Evolutionary conservation across 306 rosid species (phyloP), one percentile per base, ranked within the genome.

Genomic region (Urtica urens): DNA sequence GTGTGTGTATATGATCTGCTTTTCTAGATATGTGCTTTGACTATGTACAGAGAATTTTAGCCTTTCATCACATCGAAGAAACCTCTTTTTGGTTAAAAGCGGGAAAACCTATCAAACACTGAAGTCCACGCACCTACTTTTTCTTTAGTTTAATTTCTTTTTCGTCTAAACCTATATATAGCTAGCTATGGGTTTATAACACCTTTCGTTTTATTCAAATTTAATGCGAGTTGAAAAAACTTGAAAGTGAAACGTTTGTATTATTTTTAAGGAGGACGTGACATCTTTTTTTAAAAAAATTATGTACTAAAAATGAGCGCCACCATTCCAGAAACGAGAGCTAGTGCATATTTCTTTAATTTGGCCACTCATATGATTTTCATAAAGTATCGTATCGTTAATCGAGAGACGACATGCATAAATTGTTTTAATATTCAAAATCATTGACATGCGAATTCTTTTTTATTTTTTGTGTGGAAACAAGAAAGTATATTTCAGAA

Each of bases 41-140:
- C 57, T 39, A 38, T 67, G 68, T 64, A 77, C 53, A 60, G 21
- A 60, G 11, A 23, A 24, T 20, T 46, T 42, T 45, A 31, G 50
- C 50, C 62, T 43, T 37, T 35, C 34, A 28, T 51, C 57, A 48
- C 11, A 48, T 48, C 53, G 17, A 35, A 16, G 14, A 24, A 75
- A 64, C 67, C 78, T 74, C 75, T 76, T 86, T 90, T 90, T 70
- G 86, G 92, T 81, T 81, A 78, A 84, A 84, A 81, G 90, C 44
- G 53, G 53, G n/a, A n/a, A 46, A 53, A 75, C 62, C 76, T 55
- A 49, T 39, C 5, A 64, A 67, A 78, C 93, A 63, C 84, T 81
- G 90, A 88, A 81, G 90, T 84, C 95, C 93, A 84, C 86, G 78
- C 71, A 68, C 68, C 79, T 65, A 74, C 59, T 49, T 46, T 48